Percentiles rank a stretch among this genome's conserved stretches.
Evolutionary conservation across 2,329 filamentous ascomycete genomes (phyloP).

Genomic region (Hypoxylon sp.): DNA sequence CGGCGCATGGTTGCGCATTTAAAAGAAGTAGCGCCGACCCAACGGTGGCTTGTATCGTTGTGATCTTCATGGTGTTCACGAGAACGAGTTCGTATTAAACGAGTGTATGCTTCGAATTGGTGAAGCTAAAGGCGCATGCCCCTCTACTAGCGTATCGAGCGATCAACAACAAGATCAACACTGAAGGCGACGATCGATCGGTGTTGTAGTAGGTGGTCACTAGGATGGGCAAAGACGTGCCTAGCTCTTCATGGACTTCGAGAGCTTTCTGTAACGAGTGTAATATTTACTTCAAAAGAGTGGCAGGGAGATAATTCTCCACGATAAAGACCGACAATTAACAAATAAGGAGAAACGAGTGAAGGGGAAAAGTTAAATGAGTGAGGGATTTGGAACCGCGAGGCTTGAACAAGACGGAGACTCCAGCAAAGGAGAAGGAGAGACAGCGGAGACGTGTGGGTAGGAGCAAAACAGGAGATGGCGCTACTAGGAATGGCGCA

Average conservation of each 20-base stretch:
- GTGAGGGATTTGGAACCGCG: conserved; percentile 34
- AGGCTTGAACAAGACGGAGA: conserved; percentile 23
- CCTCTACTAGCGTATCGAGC: conserved; percentile 32
- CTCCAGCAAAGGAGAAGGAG: conserved; percentile 37
- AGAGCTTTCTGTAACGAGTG: conserved; percentile 30
- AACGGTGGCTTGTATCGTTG: conserved; percentile 65
- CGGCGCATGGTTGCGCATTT: conserved; percentile 58
- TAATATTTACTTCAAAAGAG: conserved; percentile 39
- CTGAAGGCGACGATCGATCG: conserved; percentile 39
- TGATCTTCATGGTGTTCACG: conserved; percentile 66
- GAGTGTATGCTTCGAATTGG: conserved; percentile 36
- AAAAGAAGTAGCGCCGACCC: conserved; percentile 66
- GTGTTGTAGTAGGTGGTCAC: conserved; percentile 21
- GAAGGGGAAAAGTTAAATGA: conserved; percentile 26
- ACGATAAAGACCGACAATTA: conserved; percentile 39
- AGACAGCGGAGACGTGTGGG: conserved; percentile 18
- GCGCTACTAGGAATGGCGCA: conserved; percentile 20
- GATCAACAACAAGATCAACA: conserved; percentile 46
- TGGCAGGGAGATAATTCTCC: conserved; percentile 41
- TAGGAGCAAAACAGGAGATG: conserved; percentile 21
- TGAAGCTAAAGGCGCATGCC: conserved; percentile 29
- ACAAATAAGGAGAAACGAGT: conserved; percentile 30
- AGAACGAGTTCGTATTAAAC: conserved; percentile 37
- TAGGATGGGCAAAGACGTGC: conserved; percentile 20
- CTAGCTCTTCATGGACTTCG: conserved; percentile 15